Conservation (phyloP, 208 protist genomes). For the Acanthamoeba royreba region DNA sequence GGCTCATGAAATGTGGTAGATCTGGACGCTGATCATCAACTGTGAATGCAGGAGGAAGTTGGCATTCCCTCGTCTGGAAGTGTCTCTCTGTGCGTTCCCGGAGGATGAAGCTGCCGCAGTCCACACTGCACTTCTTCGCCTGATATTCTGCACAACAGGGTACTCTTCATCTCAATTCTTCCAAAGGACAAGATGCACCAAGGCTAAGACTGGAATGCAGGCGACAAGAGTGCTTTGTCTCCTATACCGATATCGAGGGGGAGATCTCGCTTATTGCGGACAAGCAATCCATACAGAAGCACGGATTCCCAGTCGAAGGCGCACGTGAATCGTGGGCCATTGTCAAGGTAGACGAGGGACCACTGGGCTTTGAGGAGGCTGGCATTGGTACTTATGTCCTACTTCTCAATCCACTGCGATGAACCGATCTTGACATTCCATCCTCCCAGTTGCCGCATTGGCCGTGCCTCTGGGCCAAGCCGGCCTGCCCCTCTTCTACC, state of each 20-base stretch:
- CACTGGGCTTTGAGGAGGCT: conserved; percentile 24
- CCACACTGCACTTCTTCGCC: neutral
- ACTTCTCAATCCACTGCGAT: neutral
- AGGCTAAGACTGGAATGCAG: neutral
- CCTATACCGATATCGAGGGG: conserved; percentile 17
- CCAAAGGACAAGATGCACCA: neutral
- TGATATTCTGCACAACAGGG: neutral
- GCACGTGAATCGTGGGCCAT: neutral
- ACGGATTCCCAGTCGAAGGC: neutral
- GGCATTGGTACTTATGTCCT: neutral
- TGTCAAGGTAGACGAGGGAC: conserved; percentile 36
- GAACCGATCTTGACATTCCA: neutral
- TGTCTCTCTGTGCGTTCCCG: neutral
- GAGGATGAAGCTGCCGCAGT: neutral
- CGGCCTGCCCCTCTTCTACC: conserved; percentile 31
- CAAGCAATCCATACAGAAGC: neutral
- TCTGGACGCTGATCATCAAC: no score
- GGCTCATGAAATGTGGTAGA: no score
- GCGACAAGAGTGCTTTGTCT: neutral
- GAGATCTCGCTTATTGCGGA: conserved; percentile 35
- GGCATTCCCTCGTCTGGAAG: neutral
- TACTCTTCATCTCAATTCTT: neutral
- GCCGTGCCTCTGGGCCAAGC: conserved; percentile 16
- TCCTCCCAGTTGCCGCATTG: neutral
- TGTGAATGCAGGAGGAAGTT: neutral